A percentile compares a stretch with the other conserved stretches of the same genome.
Evolutionary conservation across 192 early-diverging fungal genomes (phyloP).

Genomic region (Phycomyces nitens): DNA sequence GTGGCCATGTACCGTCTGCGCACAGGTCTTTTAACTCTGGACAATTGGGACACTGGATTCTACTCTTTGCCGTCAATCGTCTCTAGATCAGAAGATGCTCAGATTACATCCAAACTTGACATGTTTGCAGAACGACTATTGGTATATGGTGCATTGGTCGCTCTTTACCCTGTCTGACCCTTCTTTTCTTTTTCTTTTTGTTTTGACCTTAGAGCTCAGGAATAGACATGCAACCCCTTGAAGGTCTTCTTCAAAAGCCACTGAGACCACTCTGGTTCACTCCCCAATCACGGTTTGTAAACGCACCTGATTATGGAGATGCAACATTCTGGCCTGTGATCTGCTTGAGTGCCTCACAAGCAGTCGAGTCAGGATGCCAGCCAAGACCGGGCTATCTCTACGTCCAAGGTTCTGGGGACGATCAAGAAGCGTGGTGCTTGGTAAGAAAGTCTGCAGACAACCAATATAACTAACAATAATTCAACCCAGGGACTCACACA

Average conservation of each 20-base stretch:
- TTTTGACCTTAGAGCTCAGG: conserved; percentile 32
- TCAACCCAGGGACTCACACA: conserved; percentile 53
- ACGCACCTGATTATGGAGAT: conserved; percentile 45
- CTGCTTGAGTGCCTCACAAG: conserved; percentile 72
- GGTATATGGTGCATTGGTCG: too few species aligned
- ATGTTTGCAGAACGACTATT: conserved; percentile 56
- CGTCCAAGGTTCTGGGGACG: conserved; percentile 88
- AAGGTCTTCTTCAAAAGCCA: conserved; percentile 51
- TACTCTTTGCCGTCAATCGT: conserved; percentile 62
- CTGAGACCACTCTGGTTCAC: conserved; percentile 84
- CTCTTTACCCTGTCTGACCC: too few species aligned
- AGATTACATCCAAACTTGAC: conserved; percentile 58
- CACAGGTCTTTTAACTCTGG: neutral
- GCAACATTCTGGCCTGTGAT: conserved; percentile 70
- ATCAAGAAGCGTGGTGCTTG: conserved; percentile 81
- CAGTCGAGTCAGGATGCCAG: conserved; percentile 29
- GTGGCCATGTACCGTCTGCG: conserved; percentile 24
- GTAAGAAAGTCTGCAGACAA: conserved; percentile 22
- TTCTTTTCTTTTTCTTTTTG: too few species aligned
- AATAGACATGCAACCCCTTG: conserved; percentile 34
- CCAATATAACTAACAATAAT: too few species aligned
- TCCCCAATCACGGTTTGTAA: conserved; percentile 40
- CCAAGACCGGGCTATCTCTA: conserved; percentile 58
- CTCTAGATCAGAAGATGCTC: conserved; percentile 66
- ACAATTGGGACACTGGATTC: conserved; percentile 54